Evolutionary conservation across 768 basidiomycete species (phyloP), one percentile per base, ranked within the genome.

Genomic region (Mrakia frigida): DNA sequence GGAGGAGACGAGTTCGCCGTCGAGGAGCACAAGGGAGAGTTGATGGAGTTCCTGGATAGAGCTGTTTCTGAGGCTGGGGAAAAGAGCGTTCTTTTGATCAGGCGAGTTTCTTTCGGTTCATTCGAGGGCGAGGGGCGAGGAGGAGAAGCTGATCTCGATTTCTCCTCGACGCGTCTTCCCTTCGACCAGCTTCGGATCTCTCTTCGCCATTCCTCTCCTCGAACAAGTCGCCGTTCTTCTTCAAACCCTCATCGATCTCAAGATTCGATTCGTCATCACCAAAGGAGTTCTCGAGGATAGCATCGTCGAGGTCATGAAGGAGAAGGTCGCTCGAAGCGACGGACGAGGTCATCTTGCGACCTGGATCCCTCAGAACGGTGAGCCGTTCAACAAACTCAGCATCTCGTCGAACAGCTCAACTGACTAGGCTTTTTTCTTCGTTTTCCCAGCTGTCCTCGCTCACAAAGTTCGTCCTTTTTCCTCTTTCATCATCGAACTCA

Each of bases 161-260:
- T 59, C 7, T n/a, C 28, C 31, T 35, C 60, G 11, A n/a, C 53
- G 16, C 53, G 53, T 63, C 60, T 63, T 63, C 9, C 7, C 16
- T n/a, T 23, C 9, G n/a, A 31, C 14, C 60, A 63, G 60, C 31
- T 63, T 63, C 35, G 60, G 60, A 6, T 35, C 60, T 21, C 60
- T 63, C 31, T 63, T 63, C 60, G 60, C 60, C 60, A 63, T 63
- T 14, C 60, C 60, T 21, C 28, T 35, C 60, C 25, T 63, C 60
- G 35, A 9, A 14, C 60, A 63, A 2, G 16, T 63, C 60, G 14
- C 25, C 16, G 21, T 35, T 14, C 60, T 63, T 31, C n/a, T 63
- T 31, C 3, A 13, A 23, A 21, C 35, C 21, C 60, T 63, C 31
- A 18, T 14, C 60, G 60, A 33, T 2, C 60, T 63, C 60, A 31